Percentiles rank a stretch among this genome's conserved stretches.
Evolutionary conservation across 139 green algal species (phyloP).

Genomic region (Micractinium conductrix): DNA sequence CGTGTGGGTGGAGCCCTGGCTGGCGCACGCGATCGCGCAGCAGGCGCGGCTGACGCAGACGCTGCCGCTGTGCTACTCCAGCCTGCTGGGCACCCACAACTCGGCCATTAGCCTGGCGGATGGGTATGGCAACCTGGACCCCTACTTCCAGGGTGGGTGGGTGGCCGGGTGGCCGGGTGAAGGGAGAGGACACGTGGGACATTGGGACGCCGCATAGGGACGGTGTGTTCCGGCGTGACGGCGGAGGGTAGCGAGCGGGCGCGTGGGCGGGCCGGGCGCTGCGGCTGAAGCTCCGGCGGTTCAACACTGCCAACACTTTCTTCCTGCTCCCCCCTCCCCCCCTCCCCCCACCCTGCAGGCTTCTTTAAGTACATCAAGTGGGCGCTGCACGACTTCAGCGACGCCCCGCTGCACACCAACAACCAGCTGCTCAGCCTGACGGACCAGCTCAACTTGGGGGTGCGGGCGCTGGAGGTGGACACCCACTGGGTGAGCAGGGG

Average conservation of each 20-base stretch:
- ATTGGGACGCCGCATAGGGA: too few relatives aligned
- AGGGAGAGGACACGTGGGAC: too few relatives aligned
- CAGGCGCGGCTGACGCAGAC: conserved; percentile 54
- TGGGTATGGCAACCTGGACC: conserved; percentile 80
- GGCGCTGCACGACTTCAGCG: conserved; percentile 23
- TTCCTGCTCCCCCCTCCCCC: too few relatives aligned
- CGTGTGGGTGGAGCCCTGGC: conserved; percentile 65
- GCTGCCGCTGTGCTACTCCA: conserved; percentile 61
- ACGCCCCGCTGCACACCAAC: conserved; percentile 64
- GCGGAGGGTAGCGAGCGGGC: too few relatives aligned
- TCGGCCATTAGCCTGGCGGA: conserved; percentile 76
- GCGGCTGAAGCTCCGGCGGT: too few relatives aligned
- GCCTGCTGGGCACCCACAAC: conserved; percentile 78
- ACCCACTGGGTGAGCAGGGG: conserved; percentile 23
- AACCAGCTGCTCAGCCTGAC: conserved; percentile 78
- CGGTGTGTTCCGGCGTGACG: too few relatives aligned
- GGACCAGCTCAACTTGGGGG: conserved; percentile 81
- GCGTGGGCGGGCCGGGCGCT: too few relatives aligned
- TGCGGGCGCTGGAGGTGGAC: conserved; percentile 80
- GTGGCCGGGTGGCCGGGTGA: too few relatives aligned
- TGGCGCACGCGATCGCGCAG: conserved; percentile 46
- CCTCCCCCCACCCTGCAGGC: background rate
- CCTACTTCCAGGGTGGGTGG: conserved; percentile 47
- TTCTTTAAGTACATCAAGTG: conserved; percentile 67
- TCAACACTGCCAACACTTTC: too few relatives aligned